Conservation (phyloP, 441 rosid genomes). For the Gossypium lobatum region DNA sequence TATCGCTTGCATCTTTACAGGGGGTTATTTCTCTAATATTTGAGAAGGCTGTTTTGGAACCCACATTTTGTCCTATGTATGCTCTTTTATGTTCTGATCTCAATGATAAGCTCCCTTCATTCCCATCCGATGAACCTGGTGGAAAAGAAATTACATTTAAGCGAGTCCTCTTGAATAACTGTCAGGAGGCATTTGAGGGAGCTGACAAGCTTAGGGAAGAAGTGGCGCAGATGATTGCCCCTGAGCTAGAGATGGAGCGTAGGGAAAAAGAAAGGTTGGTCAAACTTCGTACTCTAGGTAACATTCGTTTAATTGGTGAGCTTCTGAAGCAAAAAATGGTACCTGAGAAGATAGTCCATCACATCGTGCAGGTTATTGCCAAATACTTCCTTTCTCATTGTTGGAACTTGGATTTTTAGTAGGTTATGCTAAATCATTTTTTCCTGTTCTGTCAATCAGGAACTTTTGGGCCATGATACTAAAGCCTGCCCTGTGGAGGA, state of each 20-base stretch:
- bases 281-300: constrained; percentile 83
- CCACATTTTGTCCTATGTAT: constrained; percentile 91
- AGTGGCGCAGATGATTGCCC: constrained; percentile 59
- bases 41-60: constrained; percentile 87
- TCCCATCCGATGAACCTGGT: constrained; percentile 76
- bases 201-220: constrained; percentile 67
- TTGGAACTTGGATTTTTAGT: background rate
- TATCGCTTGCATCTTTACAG: constrained; percentile 30
- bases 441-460: constrained; percentile 36
- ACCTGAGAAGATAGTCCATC: constrained; percentile 76
- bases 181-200: constrained; percentile 96
- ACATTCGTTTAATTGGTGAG: constrained; percentile 85
- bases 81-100: constrained; percentile 78
- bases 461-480: constrained; percentile 61
- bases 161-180: constrained; percentile 68
- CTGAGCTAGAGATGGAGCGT: constrained; percentile 71
- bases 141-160: constrained; percentile 77
- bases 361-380: constrained; percentile 56
- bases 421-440: background rate
- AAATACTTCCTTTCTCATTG: background rate
- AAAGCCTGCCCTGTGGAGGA: constrained; percentile 71
- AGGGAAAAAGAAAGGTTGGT: constrained; percentile 69
- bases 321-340: constrained; percentile 93
- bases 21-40: constrained; percentile 76
- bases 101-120: constrained; percentile 62